These are phyloP conservation scores for Parasarocladium wereldwijsianum DNA, from an alignment of 2,329 filamentous ascomycete species.

Conservation along the genomic window DNA sequence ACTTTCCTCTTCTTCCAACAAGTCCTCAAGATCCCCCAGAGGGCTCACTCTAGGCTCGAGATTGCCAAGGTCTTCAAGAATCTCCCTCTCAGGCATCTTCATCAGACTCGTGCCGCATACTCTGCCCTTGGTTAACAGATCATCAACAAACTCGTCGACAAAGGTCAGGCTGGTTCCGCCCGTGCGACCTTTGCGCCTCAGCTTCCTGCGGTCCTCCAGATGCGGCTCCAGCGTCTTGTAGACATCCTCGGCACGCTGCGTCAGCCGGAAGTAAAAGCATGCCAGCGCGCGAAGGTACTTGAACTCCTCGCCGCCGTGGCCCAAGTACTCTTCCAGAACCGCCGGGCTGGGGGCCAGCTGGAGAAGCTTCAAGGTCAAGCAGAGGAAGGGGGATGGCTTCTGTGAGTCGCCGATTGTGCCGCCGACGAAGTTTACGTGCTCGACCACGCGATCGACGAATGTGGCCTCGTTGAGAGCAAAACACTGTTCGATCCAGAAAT, in stretches of 20 bases:
- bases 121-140: slow-evolving; percentile 74
- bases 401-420: slow-evolving; percentile 77
- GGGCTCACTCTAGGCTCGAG: slow-evolving; percentile 77
- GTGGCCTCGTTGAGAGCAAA: slow-evolving; percentile 80
- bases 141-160: slow-evolving; percentile 89
- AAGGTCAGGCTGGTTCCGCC: slow-evolving; percentile 65
- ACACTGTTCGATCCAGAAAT: slow-evolving; percentile 98
- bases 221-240: slow-evolving; percentile 70
- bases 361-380: slow-evolving; percentile 85
- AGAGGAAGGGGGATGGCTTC: slow-evolving; percentile 83
- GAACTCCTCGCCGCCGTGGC: slow-evolving; percentile 59
- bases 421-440: slow-evolving; percentile 68
- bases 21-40: slow-evolving; percentile 61
- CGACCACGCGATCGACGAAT: slow-evolving; percentile 78
- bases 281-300: slow-evolving; percentile 84
- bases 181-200: slow-evolving; percentile 60
- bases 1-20: slow-evolving; percentile 47
- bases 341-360: slow-evolving; percentile 72
- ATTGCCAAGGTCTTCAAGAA: slow-evolving; percentile 78
- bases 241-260: slow-evolving; percentile 67
- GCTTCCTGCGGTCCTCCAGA: slow-evolving; percentile 67
- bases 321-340: slow-evolving; percentile 66
- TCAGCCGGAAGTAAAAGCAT: slow-evolving; percentile 84
- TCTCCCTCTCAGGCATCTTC: slow-evolving; percentile 72
- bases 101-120: slow-evolving; percentile 85